Base-by-base conservation (phyloP, 345 rosid genomes). In the Punica granatum region DNA sequence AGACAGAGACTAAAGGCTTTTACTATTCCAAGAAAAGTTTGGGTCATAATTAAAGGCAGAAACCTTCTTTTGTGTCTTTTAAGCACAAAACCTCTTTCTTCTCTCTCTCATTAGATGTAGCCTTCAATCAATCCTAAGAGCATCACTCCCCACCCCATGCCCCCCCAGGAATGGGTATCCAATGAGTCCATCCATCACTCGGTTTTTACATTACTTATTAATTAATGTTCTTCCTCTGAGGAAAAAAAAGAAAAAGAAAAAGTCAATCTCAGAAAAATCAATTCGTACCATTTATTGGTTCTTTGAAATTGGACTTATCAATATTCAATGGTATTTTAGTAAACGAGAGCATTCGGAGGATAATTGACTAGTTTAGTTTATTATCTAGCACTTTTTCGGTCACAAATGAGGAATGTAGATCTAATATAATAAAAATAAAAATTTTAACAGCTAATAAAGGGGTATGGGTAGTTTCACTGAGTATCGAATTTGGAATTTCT, bases 1-100 rank as follows among this genome's bases (percentile, higher is more conserved):
- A 78, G 86, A 82, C 88, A 80, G 77, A 69, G 85, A 77, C 85
- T 78, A 53, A 31, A 37, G 11, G 58, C 70, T 75, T 69, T 69
- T 79, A 65, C 73, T 81, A 77, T 74, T 56, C 60, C 60, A 26
- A 56, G 60, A 28, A 56, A 28, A 56, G 60, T 11, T 12, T 11
- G 4, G 60, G 6, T 26, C 32, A 53, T 53, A 67, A 56, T 51
- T 37, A 67, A 67, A 36, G 31, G 25, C 1, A 26, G 60, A 36
- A 37, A 44, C 6, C 68, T 65, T 19, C 66, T 75, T 74, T 69
- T 73, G 59, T 74, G 70, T 66, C 73, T 73, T 75, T 70, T 44
- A 77, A 69, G 73, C 58, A 54, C 21, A 63, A 37, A 37, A 37
- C 8, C 60, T 12, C 30, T 53, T 23, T 10, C 1, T 8, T 6